Evolutionary conservation across 768 basidiomycete genomes (phyloP).

Genomic region (Leccinum rimulosum): DNA sequence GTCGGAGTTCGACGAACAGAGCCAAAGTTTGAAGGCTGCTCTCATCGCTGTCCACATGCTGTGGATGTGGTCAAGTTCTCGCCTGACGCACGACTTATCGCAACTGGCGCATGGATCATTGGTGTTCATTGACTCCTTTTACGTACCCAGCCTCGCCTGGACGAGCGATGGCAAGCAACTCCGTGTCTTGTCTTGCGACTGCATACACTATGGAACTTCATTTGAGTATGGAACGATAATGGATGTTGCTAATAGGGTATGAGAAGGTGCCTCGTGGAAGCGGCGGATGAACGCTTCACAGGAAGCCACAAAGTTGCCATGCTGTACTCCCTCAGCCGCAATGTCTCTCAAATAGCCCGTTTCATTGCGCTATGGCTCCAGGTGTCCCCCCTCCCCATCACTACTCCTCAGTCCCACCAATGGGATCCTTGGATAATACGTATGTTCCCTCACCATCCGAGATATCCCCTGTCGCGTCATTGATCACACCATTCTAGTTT

Average conservation of each 20-base stretch:
- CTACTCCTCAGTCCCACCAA: conserved; percentile 1
- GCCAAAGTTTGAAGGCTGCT: too few relatives aligned
- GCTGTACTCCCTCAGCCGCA: not conserved
- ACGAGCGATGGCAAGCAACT: too few relatives aligned
- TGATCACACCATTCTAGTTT: conserved; percentile 34
- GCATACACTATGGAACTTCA: conserved; percentile 19
- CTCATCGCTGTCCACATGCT: too few relatives aligned
- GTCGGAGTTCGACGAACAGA: too few relatives aligned
- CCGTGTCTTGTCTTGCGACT: too few relatives aligned
- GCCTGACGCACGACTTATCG: too few relatives aligned
- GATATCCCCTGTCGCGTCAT: not conserved
- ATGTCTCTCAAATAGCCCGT: conserved; percentile 18
- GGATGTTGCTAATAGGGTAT: conserved; percentile 13
- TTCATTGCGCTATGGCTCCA: not conserved
- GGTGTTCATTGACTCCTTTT: too few relatives aligned
- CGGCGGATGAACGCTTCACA: conserved; percentile 25
- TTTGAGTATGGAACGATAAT: conserved; percentile 15
- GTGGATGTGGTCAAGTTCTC: too few relatives aligned
- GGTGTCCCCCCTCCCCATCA: not conserved
- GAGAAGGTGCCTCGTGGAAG: conserved; percentile 15
- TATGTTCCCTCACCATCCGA: conserved; percentile 18
- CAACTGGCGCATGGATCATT: too few relatives aligned
- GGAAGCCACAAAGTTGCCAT: conserved; percentile 19
- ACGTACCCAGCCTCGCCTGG: too few relatives aligned
- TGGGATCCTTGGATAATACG: conserved; percentile 38